Conservation (phyloP, 1,284 basidiomycete genomes). For the Apiotrichum gamsii region DNA sequence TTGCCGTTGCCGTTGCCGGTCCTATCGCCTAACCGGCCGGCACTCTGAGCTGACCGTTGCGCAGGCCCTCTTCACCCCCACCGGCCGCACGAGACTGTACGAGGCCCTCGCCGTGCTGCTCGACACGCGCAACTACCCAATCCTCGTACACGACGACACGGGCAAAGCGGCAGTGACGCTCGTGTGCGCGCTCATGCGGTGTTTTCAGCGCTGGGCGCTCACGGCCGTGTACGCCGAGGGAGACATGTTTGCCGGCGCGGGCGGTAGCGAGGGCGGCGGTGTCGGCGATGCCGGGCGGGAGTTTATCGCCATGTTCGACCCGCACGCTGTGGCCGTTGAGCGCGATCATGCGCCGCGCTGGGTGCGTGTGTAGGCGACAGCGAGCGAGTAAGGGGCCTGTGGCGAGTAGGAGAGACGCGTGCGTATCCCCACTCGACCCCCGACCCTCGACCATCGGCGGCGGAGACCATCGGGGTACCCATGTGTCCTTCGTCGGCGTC, state of each 20-base stretch:
- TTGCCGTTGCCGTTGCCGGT: background rate
- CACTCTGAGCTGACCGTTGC: too few species aligned
- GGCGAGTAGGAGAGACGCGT: too few species aligned
- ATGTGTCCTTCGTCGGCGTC: too few species aligned
- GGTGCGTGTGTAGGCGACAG: slow-evolving; percentile 6
- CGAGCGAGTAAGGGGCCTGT: too few species aligned
- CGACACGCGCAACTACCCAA: slow-evolving; percentile 38
- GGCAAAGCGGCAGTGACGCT: slow-evolving; percentile 39
- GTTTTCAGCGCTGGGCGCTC: slow-evolving; percentile 41
- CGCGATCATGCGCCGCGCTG: slow-evolving; percentile 26
- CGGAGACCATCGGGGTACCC: too few species aligned
- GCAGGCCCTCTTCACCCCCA: slow-evolving; percentile 24
- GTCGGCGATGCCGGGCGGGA: slow-evolving; percentile 39
- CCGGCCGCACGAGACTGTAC: slow-evolving; percentile 14
- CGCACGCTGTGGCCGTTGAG: slow-evolving; percentile 27
- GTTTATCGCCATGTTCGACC: slow-evolving; percentile 45
- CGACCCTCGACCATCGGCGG: too few species aligned
- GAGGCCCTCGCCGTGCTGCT: slow-evolving; percentile 28
- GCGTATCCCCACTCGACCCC: too few species aligned
- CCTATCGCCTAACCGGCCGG: background rate
- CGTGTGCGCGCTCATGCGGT: slow-evolving; percentile 34
- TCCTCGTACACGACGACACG: slow-evolving; percentile 44
- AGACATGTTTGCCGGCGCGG: slow-evolving; percentile 46
- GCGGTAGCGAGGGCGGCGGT: slow-evolving; percentile 41
- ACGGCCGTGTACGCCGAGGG: slow-evolving; percentile 41